Percentiles rank a stretch among this genome's conserved stretches.
phyloP scores from a whole-genome alignment of 2,329 filamentous ascomycete genomes.

The Stachybotrys elegans region DNA sequence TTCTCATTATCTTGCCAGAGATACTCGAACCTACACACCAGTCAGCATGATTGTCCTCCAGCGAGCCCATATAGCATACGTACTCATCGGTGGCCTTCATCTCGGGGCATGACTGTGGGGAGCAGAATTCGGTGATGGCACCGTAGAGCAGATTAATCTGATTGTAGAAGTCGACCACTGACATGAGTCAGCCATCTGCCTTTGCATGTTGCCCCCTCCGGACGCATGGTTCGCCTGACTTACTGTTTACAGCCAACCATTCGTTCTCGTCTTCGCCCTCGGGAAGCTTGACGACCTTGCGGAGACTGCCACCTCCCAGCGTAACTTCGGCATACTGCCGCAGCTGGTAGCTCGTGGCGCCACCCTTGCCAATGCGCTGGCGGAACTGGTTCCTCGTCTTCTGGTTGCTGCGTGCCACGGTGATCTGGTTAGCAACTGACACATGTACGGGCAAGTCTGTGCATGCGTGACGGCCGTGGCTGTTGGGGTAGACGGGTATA shows the following conservation, averaged over 20 bases:
- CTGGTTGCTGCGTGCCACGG: conserved; percentile 59
- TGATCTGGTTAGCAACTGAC: conserved; percentile 23
- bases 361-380: conserved; percentile 82
- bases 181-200: conserved; percentile 3
- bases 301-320: conserved; percentile 85
- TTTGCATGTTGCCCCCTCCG: not conserved
- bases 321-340: conserved; percentile 98
- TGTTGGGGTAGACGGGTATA: conserved; percentile 20
- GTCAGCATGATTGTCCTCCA: no score
- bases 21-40: conserved; percentile 89
- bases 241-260: conserved; percentile 97
- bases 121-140: conserved; percentile 98
- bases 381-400: conserved; percentile 88
- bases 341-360: conserved; percentile 82
- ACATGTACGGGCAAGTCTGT: conserved; percentile 11
- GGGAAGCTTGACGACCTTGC: conserved; percentile 93
- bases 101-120: conserved; percentile 91
- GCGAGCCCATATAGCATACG: conserved; percentile 24
- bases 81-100: conserved; percentile 99
- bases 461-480: conserved; percentile 8
- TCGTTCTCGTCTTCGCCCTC: conserved; percentile 98
- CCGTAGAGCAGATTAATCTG: conserved; percentile 99
- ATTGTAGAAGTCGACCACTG: conserved; percentile 99
- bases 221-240: conserved; percentile 20
- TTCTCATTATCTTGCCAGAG: conserved; percentile 96